Base-by-base conservation (phyloP, 805 yeast species). In the Pichia nanzhaoensis region DNA sequence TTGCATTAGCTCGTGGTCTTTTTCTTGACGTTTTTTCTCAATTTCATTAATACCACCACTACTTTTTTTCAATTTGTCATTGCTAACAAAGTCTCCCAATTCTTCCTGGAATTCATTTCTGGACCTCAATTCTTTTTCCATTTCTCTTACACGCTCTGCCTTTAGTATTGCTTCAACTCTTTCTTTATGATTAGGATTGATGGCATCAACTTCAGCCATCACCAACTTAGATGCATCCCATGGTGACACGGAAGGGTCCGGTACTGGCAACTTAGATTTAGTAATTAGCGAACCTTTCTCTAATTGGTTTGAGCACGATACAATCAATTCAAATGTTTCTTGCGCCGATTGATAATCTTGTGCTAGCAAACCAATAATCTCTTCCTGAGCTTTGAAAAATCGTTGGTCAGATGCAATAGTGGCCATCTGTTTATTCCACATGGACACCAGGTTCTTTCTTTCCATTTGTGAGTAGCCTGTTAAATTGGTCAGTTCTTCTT, bases 391-490 rank as follows among this genome's bases (percentile, higher is more conserved):
- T 45, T 85, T 85, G 65, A 90, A 79, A 61, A 88, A 88, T 53
- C 91, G 95, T 61, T 93, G 98, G 57, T 90, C 97, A 56, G 88
- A 95, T 52, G 95, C 84, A 13, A 93, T 91, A 32, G 82, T 82
- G 49, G 88, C 93, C 45, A 93, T 73, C 58, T 89, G 96, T 5
- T 82, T 69, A 59, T 90, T 96, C 97, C 99, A 91, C 8, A 87
- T 82, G 53, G 77, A 77, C 58, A 86, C 85, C 96, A 98, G 89
- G 28, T 78, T 79, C 6, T 89, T 82, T 52, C 84, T 84, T 58
- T 89, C 98, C 4, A 69, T 68, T 1, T 63, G 56, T 34, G 93
- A 81, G 56, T 77, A 88, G 4, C 65, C 65, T n/a, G 74, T 70
- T 73, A 89, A 74, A 2, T 63, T 63, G 1, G 62, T 62, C 36